phyloP scores from a whole-genome alignment of 345 rosid genomes.

The Eucalyptus cloeziana region DNA sequence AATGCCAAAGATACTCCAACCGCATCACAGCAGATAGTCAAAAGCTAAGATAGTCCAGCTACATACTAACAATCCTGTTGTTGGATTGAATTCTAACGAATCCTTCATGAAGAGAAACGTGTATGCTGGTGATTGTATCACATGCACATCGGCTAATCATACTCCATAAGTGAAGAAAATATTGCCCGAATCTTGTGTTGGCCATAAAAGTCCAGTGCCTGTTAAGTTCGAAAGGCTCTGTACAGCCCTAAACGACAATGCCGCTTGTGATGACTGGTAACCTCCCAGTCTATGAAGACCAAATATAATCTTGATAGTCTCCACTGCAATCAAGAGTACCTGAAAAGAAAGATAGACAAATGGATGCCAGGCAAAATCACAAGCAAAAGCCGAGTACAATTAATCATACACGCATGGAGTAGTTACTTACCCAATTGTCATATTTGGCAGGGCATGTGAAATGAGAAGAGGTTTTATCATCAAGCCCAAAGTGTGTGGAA shows the following conservation, averaged over 20 bases:
- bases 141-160: neutral
- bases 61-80: too few relatives aligned
- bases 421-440: neutral
- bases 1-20: neutral
- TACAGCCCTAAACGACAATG: neutral
- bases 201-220: neutral
- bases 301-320: neutral
- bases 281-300: neutral
- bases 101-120: neutral
- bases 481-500: neutral
- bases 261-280: neutral
- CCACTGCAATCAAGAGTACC: neutral
- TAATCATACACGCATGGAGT: neutral
- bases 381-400: neutral
- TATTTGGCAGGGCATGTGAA: neutral
- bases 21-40: neutral
- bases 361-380: neutral
- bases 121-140: neutral
- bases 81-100: too few relatives aligned
- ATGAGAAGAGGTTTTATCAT: neutral
- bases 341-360: neutral
- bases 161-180: neutral
- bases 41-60: neutral
- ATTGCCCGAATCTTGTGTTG: neutral
- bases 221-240: neutral